Evolutionary conservation across 495 filamentous ascomycete species (phyloP), one percentile per base, ranked within the genome.

Genomic region (Bryoglossum gracile): DNA sequence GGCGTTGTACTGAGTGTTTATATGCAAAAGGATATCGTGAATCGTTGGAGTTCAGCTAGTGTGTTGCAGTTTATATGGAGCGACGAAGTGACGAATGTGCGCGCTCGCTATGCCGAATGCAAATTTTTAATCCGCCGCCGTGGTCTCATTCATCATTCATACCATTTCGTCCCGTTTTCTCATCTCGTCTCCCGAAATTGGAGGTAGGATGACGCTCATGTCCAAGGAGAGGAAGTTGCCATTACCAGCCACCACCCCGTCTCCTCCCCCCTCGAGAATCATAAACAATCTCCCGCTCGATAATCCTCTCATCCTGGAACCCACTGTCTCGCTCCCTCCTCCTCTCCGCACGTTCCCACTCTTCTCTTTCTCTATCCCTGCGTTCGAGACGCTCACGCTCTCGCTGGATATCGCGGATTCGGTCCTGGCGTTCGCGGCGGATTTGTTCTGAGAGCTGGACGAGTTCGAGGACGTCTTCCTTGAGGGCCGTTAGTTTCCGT

Each of bases 401-500:
- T 53, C 76, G 89, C 51, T 94, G 77, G 52, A 94, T 84, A 60
- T 95, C 85, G 43, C 79, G 78, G 54, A 87, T 82, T 35, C 89
- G 81, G 42, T 85, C 78, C 55, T 76, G 81, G 55, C 90, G 85
- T 30, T 79, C 74, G 32, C 73, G 74, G 32, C 89, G 86, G 62
- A 97, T 90, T 3, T 86, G 76, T 43, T 94, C 84, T 3, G 89
- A 87, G 3, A 87, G 56, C 46, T 90, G 75, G 39, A 94, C 83
- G 9, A 97, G 81, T 61, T 83, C 75, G 34, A 84, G 75, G 21
- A 98, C 89, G 54, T 97, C 88, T 50, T 92, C 87, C 88, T 95
- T 57, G 62, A 47, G 38, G 47, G 32, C 30, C 37, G 52, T 64
- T 50, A 68, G 61, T 28, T 47, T 43, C 23, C 24, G 43, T 36